Conservation (phyloP, 1,284 basidiomycete species). For the Macrocystidia cucumis region DNA sequence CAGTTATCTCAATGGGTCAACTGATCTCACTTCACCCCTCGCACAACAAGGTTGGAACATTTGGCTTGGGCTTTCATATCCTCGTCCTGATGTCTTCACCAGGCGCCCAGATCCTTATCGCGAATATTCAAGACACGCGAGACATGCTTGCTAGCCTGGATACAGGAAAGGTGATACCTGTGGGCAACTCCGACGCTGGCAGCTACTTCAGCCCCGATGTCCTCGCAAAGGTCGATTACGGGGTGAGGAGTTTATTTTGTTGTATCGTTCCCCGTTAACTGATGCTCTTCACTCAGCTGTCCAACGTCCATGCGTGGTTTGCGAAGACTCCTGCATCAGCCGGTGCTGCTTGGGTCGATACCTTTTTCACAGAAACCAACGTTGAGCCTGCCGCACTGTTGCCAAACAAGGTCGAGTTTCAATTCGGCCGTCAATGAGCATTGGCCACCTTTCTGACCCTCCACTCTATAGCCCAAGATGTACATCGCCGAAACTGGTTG, state of each 20-base stretch:
- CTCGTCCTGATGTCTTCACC: background rate
- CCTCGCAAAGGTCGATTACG: constrained; percentile 68
- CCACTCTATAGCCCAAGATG: constrained; percentile 46
- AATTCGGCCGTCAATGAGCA: background rate
- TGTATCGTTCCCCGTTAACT: constrained; percentile 1
- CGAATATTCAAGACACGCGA: constrained; percentile 61
- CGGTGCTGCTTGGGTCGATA: constrained; percentile 52
- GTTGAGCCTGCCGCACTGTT: constrained; percentile 40
- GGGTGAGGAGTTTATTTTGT: constrained; percentile 30
- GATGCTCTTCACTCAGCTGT: constrained; percentile 30
- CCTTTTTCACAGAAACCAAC: constrained; percentile 44
- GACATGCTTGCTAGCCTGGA: constrained; percentile 44
- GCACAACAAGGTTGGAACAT: constrained; percentile 32
- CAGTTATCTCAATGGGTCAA: constrained; percentile 47
- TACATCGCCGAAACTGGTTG: constrained; percentile 93
- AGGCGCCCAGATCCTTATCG: constrained; percentile 49
- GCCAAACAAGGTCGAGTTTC: constrained; percentile 37
- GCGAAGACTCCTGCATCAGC: constrained; percentile 62
- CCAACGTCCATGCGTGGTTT: constrained; percentile 88
- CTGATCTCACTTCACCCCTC: constrained; percentile 42
- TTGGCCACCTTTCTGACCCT: background rate
- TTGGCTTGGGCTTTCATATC: background rate
- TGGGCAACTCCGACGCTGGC: constrained; percentile 91
- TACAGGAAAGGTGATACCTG: constrained; percentile 50
- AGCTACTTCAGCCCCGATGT: constrained; percentile 75